Percentiles rank a stretch among this genome's conserved stretches.
These are phyloP conservation scores for Stemphylium vesicarium DNA, from an alignment of 2,329 filamentous ascomycete species.

Conservation along the genomic window DNA sequence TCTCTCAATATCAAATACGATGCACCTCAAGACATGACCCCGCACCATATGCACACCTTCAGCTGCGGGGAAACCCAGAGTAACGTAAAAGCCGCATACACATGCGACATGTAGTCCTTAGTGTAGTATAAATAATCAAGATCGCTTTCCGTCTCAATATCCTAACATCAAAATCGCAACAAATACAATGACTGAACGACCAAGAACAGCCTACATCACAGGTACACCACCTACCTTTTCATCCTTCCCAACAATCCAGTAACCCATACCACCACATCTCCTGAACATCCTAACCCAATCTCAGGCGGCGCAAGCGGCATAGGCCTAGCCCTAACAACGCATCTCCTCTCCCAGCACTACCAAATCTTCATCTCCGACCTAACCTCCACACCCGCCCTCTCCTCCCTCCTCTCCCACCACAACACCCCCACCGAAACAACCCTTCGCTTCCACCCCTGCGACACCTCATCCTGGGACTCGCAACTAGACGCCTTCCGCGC, in stretches of 20 bases:
- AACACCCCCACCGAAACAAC: conserved; percentile 16
- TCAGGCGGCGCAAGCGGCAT: conserved; percentile 43
- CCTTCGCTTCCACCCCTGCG: conserved; percentile 34
- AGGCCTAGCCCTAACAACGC: conserved; percentile 39
- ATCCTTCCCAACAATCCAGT: no score
- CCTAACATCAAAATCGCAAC: no score
- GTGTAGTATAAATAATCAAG: no score
- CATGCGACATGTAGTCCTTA: no score
- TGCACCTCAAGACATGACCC: neutral
- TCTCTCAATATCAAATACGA: no score
- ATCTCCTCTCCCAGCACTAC: conserved; percentile 46
- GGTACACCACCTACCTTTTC: neutral
- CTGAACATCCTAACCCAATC: neutral
- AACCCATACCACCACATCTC: no score
- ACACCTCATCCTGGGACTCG: conserved; percentile 48
- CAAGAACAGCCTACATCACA: conserved; percentile 22
- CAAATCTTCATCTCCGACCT: conserved; percentile 57
- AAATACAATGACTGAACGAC: neutral
- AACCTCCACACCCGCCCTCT: no score
- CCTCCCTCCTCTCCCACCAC: conserved; percentile 24
- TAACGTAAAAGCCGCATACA: neutral
- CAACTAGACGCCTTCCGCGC: conserved; percentile 47
- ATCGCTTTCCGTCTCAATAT: no score
- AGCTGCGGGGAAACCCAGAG: neutral
- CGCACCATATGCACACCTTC: neutral